A percentile compares a stretch with the other conserved stretches of the same genome.
Evolutionary conservation across 2,329 filamentous ascomycete species (phyloP).

Genomic region (Diaporthe eres): DNA sequence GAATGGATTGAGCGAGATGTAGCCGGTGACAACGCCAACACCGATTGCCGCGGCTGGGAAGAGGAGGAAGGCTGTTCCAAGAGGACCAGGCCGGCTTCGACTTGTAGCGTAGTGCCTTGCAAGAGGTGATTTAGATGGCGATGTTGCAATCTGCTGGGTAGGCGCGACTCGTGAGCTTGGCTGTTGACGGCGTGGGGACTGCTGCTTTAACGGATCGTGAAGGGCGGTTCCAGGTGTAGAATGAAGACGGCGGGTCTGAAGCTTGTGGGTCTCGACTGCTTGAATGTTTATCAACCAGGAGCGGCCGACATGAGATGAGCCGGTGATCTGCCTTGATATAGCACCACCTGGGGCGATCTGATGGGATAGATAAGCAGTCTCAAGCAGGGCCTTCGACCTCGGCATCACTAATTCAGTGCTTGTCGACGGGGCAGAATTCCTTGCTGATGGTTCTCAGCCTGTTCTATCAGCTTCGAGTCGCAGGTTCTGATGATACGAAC

Average conservation of each 20-base stretch:
- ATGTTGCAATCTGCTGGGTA: slow-evolving; percentile 14
- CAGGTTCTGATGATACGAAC: not conserved
- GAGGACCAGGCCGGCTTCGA: slow-evolving; percentile 25
- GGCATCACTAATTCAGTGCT: slow-evolving; percentile 16
- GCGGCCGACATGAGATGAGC: slow-evolving; percentile 12
- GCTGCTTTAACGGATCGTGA: not conserved
- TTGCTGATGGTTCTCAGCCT: not conserved
- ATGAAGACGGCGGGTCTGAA: slow-evolving; percentile 26
- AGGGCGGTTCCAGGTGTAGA: not conserved
- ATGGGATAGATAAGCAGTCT: not conserved
- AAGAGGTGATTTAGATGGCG: not conserved
- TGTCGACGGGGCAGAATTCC: not conserved
- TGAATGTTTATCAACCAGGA: slow-evolving; percentile 6
- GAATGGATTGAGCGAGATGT: slow-evolving; percentile 39
- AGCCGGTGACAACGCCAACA: slow-evolving; percentile 32
- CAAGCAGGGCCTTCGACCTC: not conserved
- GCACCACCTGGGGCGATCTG: not conserved
- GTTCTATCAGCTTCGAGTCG: slow-evolving; percentile 1
- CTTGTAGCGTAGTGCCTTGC: slow-evolving; percentile 25
- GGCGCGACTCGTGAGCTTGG: slow-evolving; percentile 1
- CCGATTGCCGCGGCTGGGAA: slow-evolving; percentile 41
- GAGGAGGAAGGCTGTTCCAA: slow-evolving; percentile 38
- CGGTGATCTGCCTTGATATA: slow-evolving; percentile 21
- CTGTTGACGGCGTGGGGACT: not conserved
- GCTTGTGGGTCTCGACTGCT: slow-evolving; percentile 21